A percentile compares a stretch with the other conserved stretches of the same genome.
These are phyloP conservation scores for Picea abies DNA, from an alignment of 83 land plant genomes.

Conservation along the genomic window DNA sequence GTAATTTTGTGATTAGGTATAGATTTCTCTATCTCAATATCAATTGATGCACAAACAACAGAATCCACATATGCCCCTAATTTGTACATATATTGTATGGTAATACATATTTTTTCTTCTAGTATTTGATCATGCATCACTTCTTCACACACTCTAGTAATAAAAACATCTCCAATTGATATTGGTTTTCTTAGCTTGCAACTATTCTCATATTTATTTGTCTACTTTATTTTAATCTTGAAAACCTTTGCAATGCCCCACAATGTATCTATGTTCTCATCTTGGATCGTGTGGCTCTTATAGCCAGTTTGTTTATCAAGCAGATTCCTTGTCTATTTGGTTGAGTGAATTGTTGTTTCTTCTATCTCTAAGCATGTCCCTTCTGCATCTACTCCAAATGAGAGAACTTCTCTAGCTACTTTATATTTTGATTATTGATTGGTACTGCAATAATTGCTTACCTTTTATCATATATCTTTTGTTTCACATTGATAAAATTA, in stretches of 20 bases:
- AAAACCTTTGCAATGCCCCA: background rate
- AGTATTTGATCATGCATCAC: background rate
- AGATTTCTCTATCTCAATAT: background rate
- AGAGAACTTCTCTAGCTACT: background rate
- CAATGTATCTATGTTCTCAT: background rate
- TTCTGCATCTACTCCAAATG: conserved; percentile 15
- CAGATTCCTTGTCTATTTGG: background rate
- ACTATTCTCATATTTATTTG: background rate
- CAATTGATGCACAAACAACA: background rate
- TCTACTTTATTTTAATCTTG: background rate
- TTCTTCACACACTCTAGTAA: background rate
- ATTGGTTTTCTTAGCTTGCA: background rate
- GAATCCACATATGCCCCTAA: background rate
- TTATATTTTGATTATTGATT: background rate
- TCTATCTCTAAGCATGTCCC: background rate
- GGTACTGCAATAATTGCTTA: background rate
- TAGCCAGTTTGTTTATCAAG: background rate
- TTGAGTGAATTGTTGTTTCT: background rate
- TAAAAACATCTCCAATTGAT: background rate
- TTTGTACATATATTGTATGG: background rate
- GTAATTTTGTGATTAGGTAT: too few relatives aligned
- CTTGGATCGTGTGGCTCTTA: background rate
- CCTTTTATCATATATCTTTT: background rate
- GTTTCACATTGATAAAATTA: too few relatives aligned
- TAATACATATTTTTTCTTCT: background rate